Percentiles rank a stretch among this genome's conserved stretches.
Evolutionary conservation across 2,329 filamentous ascomycete genomes (phyloP).

Genomic region (Phaeomoniella chlamydospora): DNA sequence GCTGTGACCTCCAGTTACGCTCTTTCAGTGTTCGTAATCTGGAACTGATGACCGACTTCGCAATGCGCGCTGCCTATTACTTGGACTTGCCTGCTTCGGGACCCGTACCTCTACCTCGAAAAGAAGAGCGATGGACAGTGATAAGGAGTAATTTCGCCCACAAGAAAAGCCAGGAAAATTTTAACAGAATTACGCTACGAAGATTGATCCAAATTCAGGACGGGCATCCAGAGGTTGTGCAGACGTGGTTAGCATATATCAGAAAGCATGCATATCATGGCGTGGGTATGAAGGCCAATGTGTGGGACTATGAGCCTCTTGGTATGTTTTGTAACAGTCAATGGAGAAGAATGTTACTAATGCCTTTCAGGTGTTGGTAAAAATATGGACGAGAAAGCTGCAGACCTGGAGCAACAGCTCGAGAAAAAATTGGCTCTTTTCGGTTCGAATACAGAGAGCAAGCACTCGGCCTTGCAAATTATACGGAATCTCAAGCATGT

Average conservation of each 20-base stretch:
- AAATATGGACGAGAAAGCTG: constrained; percentile 21
- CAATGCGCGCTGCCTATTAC: constrained; percentile 87
- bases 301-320: constrained; percentile 72
- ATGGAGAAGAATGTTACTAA: constrained; percentile 2
- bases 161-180: constrained; percentile 98
- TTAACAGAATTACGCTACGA: constrained; percentile 76
- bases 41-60: constrained; percentile 90
- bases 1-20: constrained; percentile 82
- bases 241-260: constrained; percentile 84
- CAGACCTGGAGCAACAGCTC: constrained; percentile 23
- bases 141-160: constrained; percentile 79
- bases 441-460: constrained; percentile 18
- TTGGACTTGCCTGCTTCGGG: constrained; percentile 74
- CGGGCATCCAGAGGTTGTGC: constrained; percentile 74
- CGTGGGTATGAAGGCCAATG: constrained; percentile 97
- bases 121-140: constrained; percentile 89
- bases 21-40: constrained; percentile 83
- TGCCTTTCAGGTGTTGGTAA: constrained; percentile 20
- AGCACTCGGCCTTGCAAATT: constrained; percentile 16
- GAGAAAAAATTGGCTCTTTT: constrained; percentile 25
- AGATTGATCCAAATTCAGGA: constrained; percentile 86
- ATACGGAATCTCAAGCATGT: constrained; percentile 22
- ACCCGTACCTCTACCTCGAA: constrained; percentile 71
- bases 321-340: constrained; percentile 32
- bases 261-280: constrained; percentile 87